Evolutionary conservation across 2,329 filamentous ascomycete genomes (phyloP), one percentile per base, ranked within the genome.

Genomic region (Aspergillaceae sp.): DNA sequence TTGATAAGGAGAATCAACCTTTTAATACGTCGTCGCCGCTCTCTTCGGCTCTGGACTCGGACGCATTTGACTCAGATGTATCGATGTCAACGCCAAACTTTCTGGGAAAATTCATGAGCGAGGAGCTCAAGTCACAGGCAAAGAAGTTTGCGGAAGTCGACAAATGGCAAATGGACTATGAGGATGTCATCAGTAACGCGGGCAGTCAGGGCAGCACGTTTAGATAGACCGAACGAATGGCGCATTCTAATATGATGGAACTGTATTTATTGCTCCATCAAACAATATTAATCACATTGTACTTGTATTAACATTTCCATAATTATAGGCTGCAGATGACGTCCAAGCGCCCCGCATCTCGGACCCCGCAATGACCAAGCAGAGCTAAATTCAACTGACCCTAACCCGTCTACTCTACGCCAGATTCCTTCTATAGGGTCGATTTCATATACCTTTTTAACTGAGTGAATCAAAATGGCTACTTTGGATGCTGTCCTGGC

Each of bases 81-180:
- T 37, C 45, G 4, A 26, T 42, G 28, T 42, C 45, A 34, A 49
- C 54, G 32, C 47, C 44, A 26, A 30, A 32, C 5, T 45, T 48
- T 2, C 42, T 48, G 32, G 49, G 45, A 5, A 53, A 54, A 33
- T 59, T 55, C 43, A 48, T 59, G 38, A 71, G 66, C 47, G 61
- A 64, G 35, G 68, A 71, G 42, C 53, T 71, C 32, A 56, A 58
- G 26, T 47, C 52, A 10, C 63, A 65, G 42, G 60, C 61, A 29
- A 55, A 55, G 49, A 70, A 69, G 37, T 71, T 71, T 54, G 63
- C 63, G 0, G 68, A 70, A 48, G 56, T 71, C 38, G 68, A 70
- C 50, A 51, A 62, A 49, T 71, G 68, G 68, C 42, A 66, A 47
- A 68, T 71, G 61, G 68, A 70, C 29, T 71, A 69, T 57, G 68